Conservation (phyloP, 2,329 filamentous ascomycete genomes). For the Chaetomiaceae sp. region DNA sequence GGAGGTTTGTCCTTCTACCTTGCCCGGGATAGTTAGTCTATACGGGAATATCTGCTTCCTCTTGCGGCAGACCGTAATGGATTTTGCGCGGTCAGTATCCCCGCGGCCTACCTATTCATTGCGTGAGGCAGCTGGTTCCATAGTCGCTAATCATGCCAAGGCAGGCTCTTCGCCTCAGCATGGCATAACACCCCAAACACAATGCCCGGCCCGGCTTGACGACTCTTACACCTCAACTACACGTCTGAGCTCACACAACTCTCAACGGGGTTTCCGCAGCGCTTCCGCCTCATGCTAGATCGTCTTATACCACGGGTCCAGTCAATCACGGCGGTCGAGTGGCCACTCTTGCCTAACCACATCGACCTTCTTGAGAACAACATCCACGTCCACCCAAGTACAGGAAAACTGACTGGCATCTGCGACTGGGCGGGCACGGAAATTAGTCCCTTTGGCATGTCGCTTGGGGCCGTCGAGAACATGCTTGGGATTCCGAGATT, state of each 20-base stretch:
- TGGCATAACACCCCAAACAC: slow-evolving; percentile 1
- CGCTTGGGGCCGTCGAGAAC: slow-evolving; percentile 1
- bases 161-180: slow-evolving; percentile 2
- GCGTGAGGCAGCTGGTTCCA: no score
- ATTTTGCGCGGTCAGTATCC: not conserved
- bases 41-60: not conserved
- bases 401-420: not conserved
- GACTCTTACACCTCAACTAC: not conserved
- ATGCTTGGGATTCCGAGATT: not conserved
- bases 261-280: not conserved
- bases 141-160: not conserved
- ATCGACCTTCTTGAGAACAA: slow-evolving; percentile 5
- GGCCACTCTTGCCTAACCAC: slow-evolving; percentile 2
- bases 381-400: slow-evolving; percentile 1
- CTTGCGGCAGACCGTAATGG: not conserved
- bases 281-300: not conserved
- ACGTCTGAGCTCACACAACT: not conserved
- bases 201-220: not conserved
- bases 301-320: not conserved
- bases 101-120: not conserved
- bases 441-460: slow-evolving; percentile 2
- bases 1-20: not conserved
- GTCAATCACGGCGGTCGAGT: not conserved
- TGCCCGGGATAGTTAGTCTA: not conserved
- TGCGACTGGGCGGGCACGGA: slow-evolving; percentile 1